Base-by-base conservation (phyloP, 139 green algal species). In the Penium margaritaceum region DNA sequence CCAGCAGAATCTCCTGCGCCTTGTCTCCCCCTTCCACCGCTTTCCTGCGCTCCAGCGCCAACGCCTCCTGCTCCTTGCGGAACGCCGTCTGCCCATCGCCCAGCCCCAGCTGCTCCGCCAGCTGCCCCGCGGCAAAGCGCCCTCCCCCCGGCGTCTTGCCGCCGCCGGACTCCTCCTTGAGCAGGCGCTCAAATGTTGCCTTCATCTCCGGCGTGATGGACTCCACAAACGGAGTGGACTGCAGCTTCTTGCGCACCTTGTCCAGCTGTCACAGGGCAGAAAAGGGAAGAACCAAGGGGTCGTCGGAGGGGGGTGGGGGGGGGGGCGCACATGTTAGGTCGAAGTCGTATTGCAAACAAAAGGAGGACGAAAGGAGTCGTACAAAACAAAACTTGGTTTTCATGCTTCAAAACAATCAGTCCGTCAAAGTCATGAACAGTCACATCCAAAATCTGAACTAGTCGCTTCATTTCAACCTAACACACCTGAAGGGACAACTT, bases 1-100 rank as follows among this genome's bases (percentile, higher is more conserved):
- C 51, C 51, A 60, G 24, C 21, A 60, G 24, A n/a, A 33, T 60
- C 51, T n/a, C 51, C 51, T 60, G 51, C n/a, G 51, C 51, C 51
- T 33, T 5, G 51, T 60, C 51, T 5, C 51, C 24, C 51, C 51
- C 51, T 6, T 60, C 51, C 51, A 33, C 24, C 51, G 51, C 51
- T 24, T 60, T 60, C 24, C 51, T n/a, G 24, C 30, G 29, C 51
- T 60, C 51, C 51, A 60, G 51, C 51, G 51, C 51, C 15, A 60
- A 24, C 51, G 51, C 51, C 51, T 60, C 51, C n/a, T 60, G 51
- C 51, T 60, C 51, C 24, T 24, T n/a, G 1, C 51, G 51, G 24
- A 60, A 24, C 0, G 51, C 51, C 24, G 24, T 24, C 51, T n/a
- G 51, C 24, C 30, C 30, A 24, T n/a, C 51, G 24, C 51, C 51